Percentiles rank a stretch among this genome's conserved stretches.
Conservation (phyloP, 202 grass and related monocot genomes). For the Miscanthus sacchariflorus region DNA sequence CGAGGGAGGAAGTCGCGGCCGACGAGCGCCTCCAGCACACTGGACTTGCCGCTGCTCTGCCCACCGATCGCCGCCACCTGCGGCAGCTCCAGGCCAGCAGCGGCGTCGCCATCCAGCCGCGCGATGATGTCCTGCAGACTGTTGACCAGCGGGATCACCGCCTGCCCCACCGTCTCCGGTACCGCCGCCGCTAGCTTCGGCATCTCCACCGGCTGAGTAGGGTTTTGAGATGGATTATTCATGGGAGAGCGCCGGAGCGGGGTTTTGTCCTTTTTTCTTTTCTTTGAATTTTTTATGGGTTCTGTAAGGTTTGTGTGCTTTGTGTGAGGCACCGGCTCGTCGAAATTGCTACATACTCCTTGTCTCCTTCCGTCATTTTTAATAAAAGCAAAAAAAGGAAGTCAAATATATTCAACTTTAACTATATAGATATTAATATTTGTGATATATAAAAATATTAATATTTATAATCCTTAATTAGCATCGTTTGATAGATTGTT, state of each 20-base stretch:
- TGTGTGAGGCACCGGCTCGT: slow-evolving; percentile 8
- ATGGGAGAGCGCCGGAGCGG: not conserved
- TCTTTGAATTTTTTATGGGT: not conserved
- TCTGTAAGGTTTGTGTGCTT: not conserved
- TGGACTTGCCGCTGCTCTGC: slow-evolving; percentile 98
- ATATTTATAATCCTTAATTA: too few species aligned
- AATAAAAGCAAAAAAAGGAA: too few species aligned
- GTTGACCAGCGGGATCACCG: slow-evolving; percentile 77
- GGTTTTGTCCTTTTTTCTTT: not conserved
- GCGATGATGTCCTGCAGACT: slow-evolving; percentile 84
- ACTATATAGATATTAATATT: too few species aligned
- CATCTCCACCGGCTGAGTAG: slow-evolving; percentile 59
- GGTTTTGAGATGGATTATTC: slow-evolving; percentile 51
- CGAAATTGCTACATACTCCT: not conserved
- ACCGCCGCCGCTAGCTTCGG: slow-evolving; percentile 47
- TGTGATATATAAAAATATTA: too few species aligned
- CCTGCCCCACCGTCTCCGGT: slow-evolving; percentile 58
- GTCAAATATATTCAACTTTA: too few species aligned
- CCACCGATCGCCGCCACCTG: slow-evolving; percentile 86
- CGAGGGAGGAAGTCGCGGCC: slow-evolving; percentile 92
- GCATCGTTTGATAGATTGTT: too few species aligned
- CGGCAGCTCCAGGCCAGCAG: slow-evolving; percentile 69
- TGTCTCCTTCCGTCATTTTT: too few species aligned
- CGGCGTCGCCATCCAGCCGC: slow-evolving; percentile 64
- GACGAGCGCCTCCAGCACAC: slow-evolving; percentile 92